Evolutionary conservation across 768 basidiomycete species (phyloP), one percentile per base, ranked within the genome.

Genomic region (Lyophyllum semitale): DNA sequence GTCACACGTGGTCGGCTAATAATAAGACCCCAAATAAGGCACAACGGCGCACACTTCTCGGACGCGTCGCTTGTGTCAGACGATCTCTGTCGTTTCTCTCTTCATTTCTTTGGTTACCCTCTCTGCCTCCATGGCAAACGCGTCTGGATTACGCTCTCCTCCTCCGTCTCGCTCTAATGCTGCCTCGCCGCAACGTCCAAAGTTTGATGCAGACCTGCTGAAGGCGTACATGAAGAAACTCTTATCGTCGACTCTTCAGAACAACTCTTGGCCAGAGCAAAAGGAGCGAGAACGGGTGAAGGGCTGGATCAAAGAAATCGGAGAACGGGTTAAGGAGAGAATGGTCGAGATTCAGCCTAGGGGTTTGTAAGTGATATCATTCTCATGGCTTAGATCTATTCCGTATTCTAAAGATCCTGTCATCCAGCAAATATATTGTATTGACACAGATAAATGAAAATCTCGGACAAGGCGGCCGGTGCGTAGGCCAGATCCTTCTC

Each of bases 371-470:
- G 89, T 83, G 27, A 47, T 45, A 30, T 47, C 43, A 30, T 47
- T 15, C 26, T 18, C 49, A 54, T 48, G 44, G 12, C 33, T 42
- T 50, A 57, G 22, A 57, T 48, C 29, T 42, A 48, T 37, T 23
- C 35, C 47, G 46, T 51, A 20, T 50, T 53, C 55, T 62, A 52
- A 54, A 48, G 57, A 47, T 35, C 53, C 46, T 59, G 23, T 47
- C 40, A 47, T 53, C 27, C 63, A 93, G 92, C 67, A 94, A 94
- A 77, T 94, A 91, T 66, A 84, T 93, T 54, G 91, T 94, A 40
- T 75, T 92, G 44, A 91, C 90, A 25, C 91, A 92, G 66, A 85
- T 92, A 58, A 89, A 84, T 67, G 91, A 92, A 76, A 93, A 93
- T 62, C 76, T 83, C 55, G 88, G 89, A 3, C 91, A 94, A 69